Percentiles rank a stretch among this genome's conserved stretches.
Evolutionary conservation across 805 yeast genomes (phyloP).

Genomic region (Candida qinlingensis): DNA sequence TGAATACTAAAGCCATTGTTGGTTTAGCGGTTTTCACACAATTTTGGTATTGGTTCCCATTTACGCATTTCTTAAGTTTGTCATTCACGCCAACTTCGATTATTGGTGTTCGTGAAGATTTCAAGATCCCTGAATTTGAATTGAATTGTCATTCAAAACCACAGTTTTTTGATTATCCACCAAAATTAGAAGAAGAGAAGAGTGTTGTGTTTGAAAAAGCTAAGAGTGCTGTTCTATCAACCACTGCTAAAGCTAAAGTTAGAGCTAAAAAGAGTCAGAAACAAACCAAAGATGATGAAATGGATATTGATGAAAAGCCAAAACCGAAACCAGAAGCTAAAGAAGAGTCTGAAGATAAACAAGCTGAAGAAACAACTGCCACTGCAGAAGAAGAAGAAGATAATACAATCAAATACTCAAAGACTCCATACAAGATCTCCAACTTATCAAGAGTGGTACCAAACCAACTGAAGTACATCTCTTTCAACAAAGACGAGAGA

Average conservation of each 20-base stretch:
- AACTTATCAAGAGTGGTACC: slow-evolving; percentile 90
- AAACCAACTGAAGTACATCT: slow-evolving; percentile 74
- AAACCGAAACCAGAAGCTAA: slow-evolving; percentile 17
- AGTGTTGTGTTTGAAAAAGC: slow-evolving; percentile 84
- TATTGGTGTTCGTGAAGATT: slow-evolving; percentile 78
- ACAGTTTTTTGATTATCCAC: slow-evolving; percentile 82
- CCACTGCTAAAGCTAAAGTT: slow-evolving; percentile 90
- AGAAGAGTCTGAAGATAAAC: slow-evolving; percentile 20
- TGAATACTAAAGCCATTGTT: slow-evolving; percentile 86
- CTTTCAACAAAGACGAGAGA: slow-evolving; percentile 70
- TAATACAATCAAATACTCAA: slow-evolving; percentile 45
- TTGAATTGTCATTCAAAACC: slow-evolving; percentile 78
- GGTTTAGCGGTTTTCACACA: slow-evolving; percentile 88
- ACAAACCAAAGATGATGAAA: slow-evolving; percentile 47
- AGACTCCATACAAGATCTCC: slow-evolving; percentile 61
- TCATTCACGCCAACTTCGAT: slow-evolving; percentile 91
- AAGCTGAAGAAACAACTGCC: slow-evolving; percentile 16
- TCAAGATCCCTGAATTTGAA: slow-evolving; percentile 80
- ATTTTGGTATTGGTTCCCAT: slow-evolving; percentile 98
- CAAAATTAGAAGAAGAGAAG: slow-evolving; percentile 72
- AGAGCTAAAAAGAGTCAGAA: slow-evolving; percentile 69
- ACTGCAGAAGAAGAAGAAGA: slow-evolving; percentile 26
- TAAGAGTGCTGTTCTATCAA: slow-evolving; percentile 89
- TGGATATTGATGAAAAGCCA: slow-evolving; percentile 36
- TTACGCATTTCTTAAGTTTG: slow-evolving; percentile 85